Evolutionary conservation across 345 rosid genomes (phyloP), one percentile per base, ranked within the genome.

Genomic region (Camelina sativa): DNA sequence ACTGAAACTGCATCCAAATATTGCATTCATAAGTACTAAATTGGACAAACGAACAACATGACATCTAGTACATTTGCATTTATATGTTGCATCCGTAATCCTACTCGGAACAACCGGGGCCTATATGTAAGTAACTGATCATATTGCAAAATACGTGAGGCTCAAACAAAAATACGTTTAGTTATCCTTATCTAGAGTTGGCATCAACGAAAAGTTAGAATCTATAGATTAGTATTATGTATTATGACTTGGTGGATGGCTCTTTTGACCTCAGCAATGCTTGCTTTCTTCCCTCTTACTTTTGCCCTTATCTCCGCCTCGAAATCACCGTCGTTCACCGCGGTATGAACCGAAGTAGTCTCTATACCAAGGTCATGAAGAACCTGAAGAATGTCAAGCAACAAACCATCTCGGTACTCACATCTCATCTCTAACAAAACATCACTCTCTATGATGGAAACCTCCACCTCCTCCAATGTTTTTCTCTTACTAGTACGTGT

Each of bases 361-460:
- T 92, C 99, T 30, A 96, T 85, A 80, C 90, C 48, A 19, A 86
- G 83, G 12, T 89, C 96, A 46, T 93, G 81, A 4, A 92, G 80
- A 80, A 82, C 80, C 75, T 84, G 90, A 92, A 92, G 94, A 19
- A 92, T 82, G 47, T 92, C 88, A 2, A 96, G 87, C 80, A 96
- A 75, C 75, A 92, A 53, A 48, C 98, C 98, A 68, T 89, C 99
- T 57, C 83, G 83, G 17, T 87, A 81, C 22, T 69, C 84, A 38
- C 98, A 96, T 63, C 87, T 85, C 80, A 96, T 67, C 85, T 96
- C 99, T 66, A 96, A 37, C 81, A 96, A 72, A 11, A 86, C 97
- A 41, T 92, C 91, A 19, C 87, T 80, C 84, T 91, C 99, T 62
- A 96, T 96, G 44, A 96, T 96, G 8, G 99, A 96, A 74, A 96